Evolutionary conservation across 2,329 filamentous ascomycete species (phyloP).

Genomic region (Arthrinium puccinioides): DNA sequence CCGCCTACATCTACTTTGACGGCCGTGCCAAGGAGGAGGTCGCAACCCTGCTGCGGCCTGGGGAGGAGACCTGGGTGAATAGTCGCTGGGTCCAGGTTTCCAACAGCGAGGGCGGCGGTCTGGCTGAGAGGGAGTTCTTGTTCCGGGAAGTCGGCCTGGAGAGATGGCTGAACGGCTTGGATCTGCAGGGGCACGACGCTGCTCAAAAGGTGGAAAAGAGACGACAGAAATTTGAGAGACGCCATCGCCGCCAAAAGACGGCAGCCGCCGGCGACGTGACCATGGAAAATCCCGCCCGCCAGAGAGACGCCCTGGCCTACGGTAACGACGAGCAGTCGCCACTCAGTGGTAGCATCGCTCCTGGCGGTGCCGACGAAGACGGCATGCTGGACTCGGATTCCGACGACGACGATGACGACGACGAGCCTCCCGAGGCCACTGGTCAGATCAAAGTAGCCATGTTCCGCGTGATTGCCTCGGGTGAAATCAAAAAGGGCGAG

Average conservation of each 20-base stretch:
- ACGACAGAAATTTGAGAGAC: constrained; percentile 68
- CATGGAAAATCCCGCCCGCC: constrained; percentile 32
- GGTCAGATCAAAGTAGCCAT: constrained; percentile 98
- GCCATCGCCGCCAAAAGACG: constrained; percentile 56
- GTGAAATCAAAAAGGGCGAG: constrained; percentile 95
- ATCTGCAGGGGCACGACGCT: constrained; percentile 87
- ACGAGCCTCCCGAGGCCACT: constrained; percentile 86
- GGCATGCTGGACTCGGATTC: constrained; percentile 64
- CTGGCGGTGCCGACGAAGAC: neutral
- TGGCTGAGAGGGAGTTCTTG: constrained; percentile 93
- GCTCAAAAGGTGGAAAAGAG: constrained; percentile 87
- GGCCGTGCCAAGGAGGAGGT: constrained; percentile 94
- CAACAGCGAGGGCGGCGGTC: constrained; percentile 80
- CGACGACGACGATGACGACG: constrained; percentile 63
- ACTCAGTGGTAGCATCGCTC: constrained; percentile 46
- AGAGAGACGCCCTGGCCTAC: constrained; percentile 64
- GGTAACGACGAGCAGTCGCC: constrained; percentile 69
- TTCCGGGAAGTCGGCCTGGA: constrained; percentile 96
- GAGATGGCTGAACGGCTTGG: constrained; percentile 91
- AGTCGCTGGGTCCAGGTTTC: constrained; percentile 96
- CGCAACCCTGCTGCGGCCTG: constrained; percentile 81
- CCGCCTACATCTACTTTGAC: constrained; percentile 98
- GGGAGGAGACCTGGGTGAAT: constrained; percentile 98
- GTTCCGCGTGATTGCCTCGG: constrained; percentile 89
- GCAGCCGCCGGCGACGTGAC: constrained; percentile 28